Evolutionary conservation across 768 basidiomycete species (phyloP).

Genomic region (Porpolomopsis calyptriformis): DNA sequence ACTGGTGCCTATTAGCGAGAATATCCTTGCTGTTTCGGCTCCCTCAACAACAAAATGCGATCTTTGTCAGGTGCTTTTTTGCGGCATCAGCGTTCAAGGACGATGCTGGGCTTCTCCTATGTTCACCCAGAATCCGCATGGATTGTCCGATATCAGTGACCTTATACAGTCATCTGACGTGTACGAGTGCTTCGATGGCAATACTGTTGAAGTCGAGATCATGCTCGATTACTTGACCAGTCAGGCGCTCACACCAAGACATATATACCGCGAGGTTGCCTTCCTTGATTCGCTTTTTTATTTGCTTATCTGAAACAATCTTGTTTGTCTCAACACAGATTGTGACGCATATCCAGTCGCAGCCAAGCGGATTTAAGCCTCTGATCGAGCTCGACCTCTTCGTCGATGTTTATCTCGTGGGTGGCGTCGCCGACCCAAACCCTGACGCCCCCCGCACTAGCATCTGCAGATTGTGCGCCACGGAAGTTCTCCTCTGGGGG

Average conservation of each 20-base stretch:
- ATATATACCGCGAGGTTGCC: conserved; percentile 71
- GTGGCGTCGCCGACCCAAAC: conserved; percentile 44
- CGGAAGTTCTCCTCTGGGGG: conserved; percentile 67
- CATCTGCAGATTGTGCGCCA: conserved; percentile 64
- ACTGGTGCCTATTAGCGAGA: conserved; percentile 41
- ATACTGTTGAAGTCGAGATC: conserved; percentile 72
- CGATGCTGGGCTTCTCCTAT: conserved; percentile 59
- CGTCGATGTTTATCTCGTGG: conserved; percentile 51
- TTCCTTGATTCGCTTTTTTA: no score
- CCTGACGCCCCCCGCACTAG: conserved; percentile 47
- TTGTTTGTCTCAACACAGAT: conserved; percentile 33
- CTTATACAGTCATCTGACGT: conserved; percentile 64
- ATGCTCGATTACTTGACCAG: conserved; percentile 71
- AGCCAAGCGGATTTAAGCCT: conserved; percentile 52
- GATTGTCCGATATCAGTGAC: conserved; percentile 57
- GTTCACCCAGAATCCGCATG: conserved; percentile 54
- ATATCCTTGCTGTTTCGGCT: conserved; percentile 57
- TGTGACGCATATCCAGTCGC: conserved; percentile 44
- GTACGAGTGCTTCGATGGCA: conserved; percentile 75
- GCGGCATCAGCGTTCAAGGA: conserved; percentile 66
- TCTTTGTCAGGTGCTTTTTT: conserved; percentile 73
- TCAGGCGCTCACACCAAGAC: conserved; percentile 50
- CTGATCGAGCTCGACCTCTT: conserved; percentile 65
- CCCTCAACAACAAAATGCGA: conserved; percentile 78
- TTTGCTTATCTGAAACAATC: not conserved